A percentile compares a stretch with the other conserved stretches of the same genome.
Evolutionary conservation across 371 early-diverging fungal species (phyloP).

Genomic region (Parasitella parasitica): DNA sequence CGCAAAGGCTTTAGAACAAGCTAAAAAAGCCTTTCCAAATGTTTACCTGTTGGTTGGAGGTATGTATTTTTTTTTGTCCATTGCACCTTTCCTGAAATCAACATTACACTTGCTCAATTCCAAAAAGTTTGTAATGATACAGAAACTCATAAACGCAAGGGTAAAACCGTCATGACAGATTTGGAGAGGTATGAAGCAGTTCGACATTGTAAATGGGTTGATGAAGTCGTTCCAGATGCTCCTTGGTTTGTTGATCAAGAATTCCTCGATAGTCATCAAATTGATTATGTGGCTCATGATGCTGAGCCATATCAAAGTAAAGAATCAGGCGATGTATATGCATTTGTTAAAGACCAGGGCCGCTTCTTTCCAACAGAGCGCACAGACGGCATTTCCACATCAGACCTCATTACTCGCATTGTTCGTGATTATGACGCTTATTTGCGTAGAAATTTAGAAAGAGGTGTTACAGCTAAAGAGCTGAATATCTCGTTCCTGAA

Average conservation of each 20-base stretch:
- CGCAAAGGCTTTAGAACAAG: constrained; percentile 90
- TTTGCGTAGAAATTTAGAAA: constrained; percentile 88
- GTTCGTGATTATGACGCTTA: constrained; percentile 95
- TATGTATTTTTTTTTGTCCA: constrained; percentile 31
- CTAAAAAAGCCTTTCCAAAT: constrained; percentile 87
- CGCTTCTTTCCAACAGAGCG: constrained; percentile 90
- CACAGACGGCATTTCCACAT: constrained; percentile 94
- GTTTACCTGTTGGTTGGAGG: constrained; percentile 90
- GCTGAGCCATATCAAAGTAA: constrained; percentile 88
- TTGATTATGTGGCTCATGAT: constrained; percentile 99
- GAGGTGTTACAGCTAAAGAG: constrained; percentile 91
- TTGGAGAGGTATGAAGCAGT: constrained; percentile 88
- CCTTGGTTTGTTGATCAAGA: constrained; percentile 92
- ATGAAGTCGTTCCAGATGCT: constrained; percentile 86
- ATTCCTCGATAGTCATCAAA: constrained; percentile 85
- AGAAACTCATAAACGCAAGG: constrained; percentile 85
- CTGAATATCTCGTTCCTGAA: constrained; percentile 87
- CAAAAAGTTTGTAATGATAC: constrained; percentile 83
- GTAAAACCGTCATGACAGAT: constrained; percentile 91
- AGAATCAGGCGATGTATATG: constrained; percentile 92
- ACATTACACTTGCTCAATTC: no score
- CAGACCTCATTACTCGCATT: constrained; percentile 93
- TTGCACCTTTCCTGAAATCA: no score
- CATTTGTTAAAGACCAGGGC: constrained; percentile 86
- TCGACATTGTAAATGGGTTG: constrained; percentile 96